These are phyloP conservation scores for Juglanconis sp. DNA, from an alignment of 2,329 filamentous ascomycete species.

Conservation along the genomic window DNA sequence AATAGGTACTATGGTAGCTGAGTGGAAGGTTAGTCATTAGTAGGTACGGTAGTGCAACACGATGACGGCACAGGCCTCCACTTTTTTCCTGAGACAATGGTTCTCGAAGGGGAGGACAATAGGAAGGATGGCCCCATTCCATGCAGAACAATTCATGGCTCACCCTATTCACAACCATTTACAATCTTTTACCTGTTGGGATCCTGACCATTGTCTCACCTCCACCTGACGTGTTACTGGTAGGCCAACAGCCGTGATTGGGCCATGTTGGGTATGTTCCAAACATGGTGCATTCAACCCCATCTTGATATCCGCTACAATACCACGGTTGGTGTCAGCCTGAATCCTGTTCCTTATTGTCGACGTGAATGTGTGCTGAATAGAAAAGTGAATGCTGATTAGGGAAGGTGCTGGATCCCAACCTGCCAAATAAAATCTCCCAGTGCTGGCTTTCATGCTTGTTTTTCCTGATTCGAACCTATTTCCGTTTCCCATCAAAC, in stretches of 20 bases:
- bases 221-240: not conserved
- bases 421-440: not conserved
- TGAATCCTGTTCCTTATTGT: not conserved
- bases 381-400: not conserved
- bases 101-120: conserved; percentile 14
- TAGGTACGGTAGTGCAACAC: not conserved
- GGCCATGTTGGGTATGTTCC: not conserved
- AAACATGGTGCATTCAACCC: not conserved
- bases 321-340: not conserved
- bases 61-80: not conserved
- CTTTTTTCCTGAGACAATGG: conserved; percentile 10
- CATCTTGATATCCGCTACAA: not conserved
- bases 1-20: no score
- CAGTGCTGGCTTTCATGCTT: not conserved
- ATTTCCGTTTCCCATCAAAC: no score
- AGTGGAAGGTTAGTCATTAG: no score
- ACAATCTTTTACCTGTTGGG: not conserved
- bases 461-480: no score
- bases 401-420: not conserved
- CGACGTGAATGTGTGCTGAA: not conserved
- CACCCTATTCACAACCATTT: conserved; percentile 9
- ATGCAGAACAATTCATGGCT: conserved; percentile 3
- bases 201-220: conserved; percentile 5
- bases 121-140: not conserved
- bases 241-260: not conserved